phyloP scores from a whole-genome alignment of 371 early-diverging fungal genomes.

The Saksenaea oblongispora region DNA sequence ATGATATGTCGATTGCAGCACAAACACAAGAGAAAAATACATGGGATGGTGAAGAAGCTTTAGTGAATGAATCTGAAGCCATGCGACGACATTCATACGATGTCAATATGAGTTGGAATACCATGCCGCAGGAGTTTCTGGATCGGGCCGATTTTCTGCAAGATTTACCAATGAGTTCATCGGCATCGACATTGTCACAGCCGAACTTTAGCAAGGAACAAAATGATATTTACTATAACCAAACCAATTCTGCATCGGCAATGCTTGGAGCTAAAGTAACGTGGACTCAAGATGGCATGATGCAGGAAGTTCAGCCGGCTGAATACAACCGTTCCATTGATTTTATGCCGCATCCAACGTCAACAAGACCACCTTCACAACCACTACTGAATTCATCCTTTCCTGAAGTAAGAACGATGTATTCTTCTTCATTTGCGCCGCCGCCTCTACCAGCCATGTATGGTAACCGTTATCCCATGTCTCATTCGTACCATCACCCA shows the following conservation, averaged over 20 bases:
- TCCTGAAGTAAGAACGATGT: not conserved
- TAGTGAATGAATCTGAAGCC: slow-evolving; percentile 9
- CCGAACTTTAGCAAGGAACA: not conserved
- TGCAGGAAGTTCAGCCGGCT: not conserved
- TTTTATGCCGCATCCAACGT: not conserved
- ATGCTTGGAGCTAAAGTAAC: slow-evolving; percentile 15
- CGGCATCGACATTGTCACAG: not conserved
- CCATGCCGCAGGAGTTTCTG: slow-evolving; percentile 35
- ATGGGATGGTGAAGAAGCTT: slow-evolving; percentile 13
- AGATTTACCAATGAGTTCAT: not conserved
- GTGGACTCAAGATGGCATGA: slow-evolving; percentile 22
- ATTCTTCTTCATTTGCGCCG: not conserved
- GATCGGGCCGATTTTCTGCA: slow-evolving; percentile 29
- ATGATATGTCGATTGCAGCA: slow-evolving; percentile 41
- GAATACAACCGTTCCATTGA: slow-evolving; percentile 4
- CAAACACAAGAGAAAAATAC: slow-evolving; percentile 27
- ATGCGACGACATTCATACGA: slow-evolving; percentile 44
- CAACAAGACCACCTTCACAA: not conserved
- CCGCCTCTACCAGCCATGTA: not conserved
- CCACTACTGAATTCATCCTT: not conserved
- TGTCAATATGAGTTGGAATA: slow-evolving; percentile 40
- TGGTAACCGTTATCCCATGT: not conserved
- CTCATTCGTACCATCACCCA: no score
- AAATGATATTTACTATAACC: not conserved
- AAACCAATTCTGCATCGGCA: not conserved